Conservation (phyloP, 2,329 filamentous ascomycete species). For the Fusarium bulbicola region DNA sequence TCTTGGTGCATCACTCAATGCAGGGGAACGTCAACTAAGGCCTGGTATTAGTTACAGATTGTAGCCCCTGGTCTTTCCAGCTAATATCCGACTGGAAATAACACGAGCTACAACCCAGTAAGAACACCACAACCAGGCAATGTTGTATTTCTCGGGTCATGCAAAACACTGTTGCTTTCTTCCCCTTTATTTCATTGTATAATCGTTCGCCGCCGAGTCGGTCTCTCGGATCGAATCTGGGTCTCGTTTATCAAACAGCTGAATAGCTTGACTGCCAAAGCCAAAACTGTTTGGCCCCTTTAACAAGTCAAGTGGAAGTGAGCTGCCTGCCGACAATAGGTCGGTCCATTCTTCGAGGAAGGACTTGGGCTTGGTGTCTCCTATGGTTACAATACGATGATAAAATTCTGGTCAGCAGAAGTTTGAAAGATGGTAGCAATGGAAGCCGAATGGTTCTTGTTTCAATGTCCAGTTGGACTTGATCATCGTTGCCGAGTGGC, state of each 20-base stretch:
- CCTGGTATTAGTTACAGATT: too few species aligned
- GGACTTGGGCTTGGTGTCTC: background rate
- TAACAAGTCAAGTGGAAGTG: background rate
- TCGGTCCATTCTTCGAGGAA: background rate
- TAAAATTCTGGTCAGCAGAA: background rate
- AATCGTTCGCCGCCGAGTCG: constrained; percentile 1
- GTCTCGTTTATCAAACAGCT: background rate
- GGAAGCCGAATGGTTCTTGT: background rate
- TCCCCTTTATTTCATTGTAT: background rate
- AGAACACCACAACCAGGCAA: background rate
- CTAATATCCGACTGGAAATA: background rate
- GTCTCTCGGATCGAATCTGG: background rate
- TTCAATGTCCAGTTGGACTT: background rate
- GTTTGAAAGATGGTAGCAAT: background rate
- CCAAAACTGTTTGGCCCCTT: background rate
- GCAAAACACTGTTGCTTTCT: background rate
- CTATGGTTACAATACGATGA: background rate
- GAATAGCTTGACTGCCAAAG: too few species aligned
- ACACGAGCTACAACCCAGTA: background rate
- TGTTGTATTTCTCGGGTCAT: background rate
- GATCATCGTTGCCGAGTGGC: background rate
- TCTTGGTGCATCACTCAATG: background rate
- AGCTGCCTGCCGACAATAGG: background rate
- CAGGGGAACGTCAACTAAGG: background rate
- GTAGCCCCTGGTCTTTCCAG: background rate